Conservation (phyloP, 2,329 filamentous ascomycete genomes). For the Teratosphaeria viscida region DNA sequence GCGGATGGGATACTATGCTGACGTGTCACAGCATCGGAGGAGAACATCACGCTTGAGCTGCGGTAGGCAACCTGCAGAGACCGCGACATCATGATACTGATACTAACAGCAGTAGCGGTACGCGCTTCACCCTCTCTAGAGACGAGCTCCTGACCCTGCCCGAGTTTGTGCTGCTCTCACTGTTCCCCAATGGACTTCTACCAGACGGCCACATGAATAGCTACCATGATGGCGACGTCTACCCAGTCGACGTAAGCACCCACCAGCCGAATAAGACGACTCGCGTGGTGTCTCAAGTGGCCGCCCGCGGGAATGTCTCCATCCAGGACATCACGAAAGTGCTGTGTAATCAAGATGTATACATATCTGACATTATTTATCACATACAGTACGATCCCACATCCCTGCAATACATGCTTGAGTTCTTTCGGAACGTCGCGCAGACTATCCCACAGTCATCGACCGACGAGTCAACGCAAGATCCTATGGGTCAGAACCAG, state of each 20-base stretch:
- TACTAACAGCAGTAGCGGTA: constrained; percentile 53
- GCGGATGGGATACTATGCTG: not conserved
- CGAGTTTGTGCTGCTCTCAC: constrained; percentile 92
- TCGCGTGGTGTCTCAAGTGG: constrained; percentile 23
- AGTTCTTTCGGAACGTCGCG: constrained; percentile 92
- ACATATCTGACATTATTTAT: constrained; percentile 47
- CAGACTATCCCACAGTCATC: constrained; percentile 83
- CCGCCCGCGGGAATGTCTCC: constrained; percentile 18
- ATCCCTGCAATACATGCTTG: constrained; percentile 97
- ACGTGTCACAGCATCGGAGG: constrained; percentile 71
- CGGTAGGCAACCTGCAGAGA: constrained; percentile 50
- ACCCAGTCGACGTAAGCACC: constrained; percentile 82
- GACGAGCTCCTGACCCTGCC: constrained; percentile 92
- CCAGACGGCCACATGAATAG: constrained; percentile 93
- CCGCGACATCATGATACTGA: not conserved
- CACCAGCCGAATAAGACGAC: constrained; percentile 4
- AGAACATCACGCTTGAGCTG: constrained; percentile 89
- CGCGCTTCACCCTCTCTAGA: constrained; percentile 82
- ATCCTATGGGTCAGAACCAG: constrained; percentile 43
- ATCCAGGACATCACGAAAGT: constrained; percentile 28
- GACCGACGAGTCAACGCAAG: constrained; percentile 30
- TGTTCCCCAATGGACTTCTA: constrained; percentile 96
- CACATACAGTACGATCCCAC: constrained; percentile 78
- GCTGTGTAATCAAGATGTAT: constrained; percentile 37
- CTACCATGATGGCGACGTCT: constrained; percentile 84